Base-by-base conservation (phyloP, 2,329 filamentous ascomycete species). In the Trichoderma atroviride region DNA sequence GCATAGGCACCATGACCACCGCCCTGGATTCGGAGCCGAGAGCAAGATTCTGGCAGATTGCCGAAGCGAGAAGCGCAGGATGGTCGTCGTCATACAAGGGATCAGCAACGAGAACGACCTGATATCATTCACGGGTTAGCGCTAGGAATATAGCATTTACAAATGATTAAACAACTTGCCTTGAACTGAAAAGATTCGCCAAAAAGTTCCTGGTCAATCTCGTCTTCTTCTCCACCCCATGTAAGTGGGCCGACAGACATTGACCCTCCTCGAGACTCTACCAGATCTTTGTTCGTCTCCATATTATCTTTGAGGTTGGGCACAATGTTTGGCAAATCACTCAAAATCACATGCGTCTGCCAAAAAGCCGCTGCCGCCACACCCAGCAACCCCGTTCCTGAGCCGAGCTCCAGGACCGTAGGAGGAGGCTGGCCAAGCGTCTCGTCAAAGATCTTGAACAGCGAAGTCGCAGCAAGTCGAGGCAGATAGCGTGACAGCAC, bases 351-450 rank as follows among this genome's bases (percentile, higher is more conserved):
- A 22, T 86, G 81, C 0, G 86, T 85, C 55, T 83, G 82, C 83
- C 92, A 91, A 29, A 93, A 83, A 16, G 88, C 89, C 9, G 94
- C 93, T 29, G 94, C 93, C 1, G 94, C 91, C 55, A 98, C 83
- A 0, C 96, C 96, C 11, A 97, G 87, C n/a, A 99, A 85, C 0
- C 95, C 95, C 0, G 95, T 98, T 0, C 96, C 95, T 0, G 95
- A 90, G 4, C 95, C 96, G 2, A 98, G 86, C 77, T 98, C 95
- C 10, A 98, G 84, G 1, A 89, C 81, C 5, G 76, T 73, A 19
- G 81, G 75, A 5, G 75, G 70, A 37, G 77, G 70, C 55, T 76
- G 71, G 56, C 76, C 74, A 10, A 79, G 71, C 14, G 77, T 77
- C 68, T 78, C 75, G 50, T 79, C 76, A 19, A 88, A 80, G 9